phyloP scores from a whole-genome alignment of 108 stramenopile species.

The Cyclostephanos invisitatus region DNA sequence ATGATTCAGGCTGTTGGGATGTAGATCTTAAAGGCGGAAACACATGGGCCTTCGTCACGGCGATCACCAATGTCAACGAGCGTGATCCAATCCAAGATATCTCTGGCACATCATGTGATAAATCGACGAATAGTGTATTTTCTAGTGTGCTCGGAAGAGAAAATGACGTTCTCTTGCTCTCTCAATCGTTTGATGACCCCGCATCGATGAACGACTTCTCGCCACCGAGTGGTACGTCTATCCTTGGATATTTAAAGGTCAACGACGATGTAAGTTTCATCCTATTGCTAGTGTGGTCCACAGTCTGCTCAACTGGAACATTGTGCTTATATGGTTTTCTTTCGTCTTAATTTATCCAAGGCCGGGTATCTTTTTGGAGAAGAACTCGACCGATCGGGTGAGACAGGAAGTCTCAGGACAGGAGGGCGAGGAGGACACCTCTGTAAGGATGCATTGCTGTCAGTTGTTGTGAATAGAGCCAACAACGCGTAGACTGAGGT shows the following conservation, averaged over 20 bases:
- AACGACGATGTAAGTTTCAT: slow-evolving; percentile 28
- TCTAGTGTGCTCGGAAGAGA: slow-evolving; percentile 39
- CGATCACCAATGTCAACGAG: slow-evolving; percentile 37
- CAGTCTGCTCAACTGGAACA: not conserved
- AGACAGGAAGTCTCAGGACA: slow-evolving; percentile 26
- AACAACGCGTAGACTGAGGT: not conserved
- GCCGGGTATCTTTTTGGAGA: slow-evolving; percentile 45
- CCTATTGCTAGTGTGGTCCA: not conserved
- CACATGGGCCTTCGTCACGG: slow-evolving; percentile 44
- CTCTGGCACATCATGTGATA: slow-evolving; percentile 37
- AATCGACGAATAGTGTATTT: slow-evolving; percentile 24
- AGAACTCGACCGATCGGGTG: slow-evolving; percentile 22
- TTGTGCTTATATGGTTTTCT: not conserved
- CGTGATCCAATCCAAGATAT: slow-evolving; percentile 26
- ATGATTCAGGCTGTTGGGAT: slow-evolving; percentile 41
- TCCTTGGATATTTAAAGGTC: slow-evolving; percentile 29
- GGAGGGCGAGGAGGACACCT: slow-evolving; percentile 33
- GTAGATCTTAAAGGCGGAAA: slow-evolving; percentile 32
- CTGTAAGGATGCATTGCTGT: slow-evolving; percentile 47
- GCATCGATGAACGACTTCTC: slow-evolving; percentile 23
- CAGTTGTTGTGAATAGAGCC: slow-evolving; percentile 41
- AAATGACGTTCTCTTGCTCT: slow-evolving; percentile 35
- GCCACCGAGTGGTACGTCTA: slow-evolving; percentile 28
- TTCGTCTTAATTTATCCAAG: slow-evolving; percentile 1
- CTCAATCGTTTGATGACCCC: slow-evolving; percentile 46